These are phyloP conservation scores for Heliamphora exappendiculata DNA, from an alignment of 148 eudicot species.

Conservation along the genomic window DNA sequence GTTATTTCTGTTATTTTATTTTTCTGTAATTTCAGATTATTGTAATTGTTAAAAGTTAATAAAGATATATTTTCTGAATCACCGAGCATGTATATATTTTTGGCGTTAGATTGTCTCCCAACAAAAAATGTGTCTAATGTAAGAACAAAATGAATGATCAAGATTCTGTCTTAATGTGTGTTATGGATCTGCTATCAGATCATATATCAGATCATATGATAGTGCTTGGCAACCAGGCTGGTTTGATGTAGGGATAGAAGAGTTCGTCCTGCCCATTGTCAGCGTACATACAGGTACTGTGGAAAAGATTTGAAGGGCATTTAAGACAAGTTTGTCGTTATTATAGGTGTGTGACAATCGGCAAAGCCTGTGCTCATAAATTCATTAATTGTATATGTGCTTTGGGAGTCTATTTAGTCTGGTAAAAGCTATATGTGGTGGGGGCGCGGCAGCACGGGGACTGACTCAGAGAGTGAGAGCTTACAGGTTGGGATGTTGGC, in stretches of 20 bases:
- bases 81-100: too few species aligned
- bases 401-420: constrained; percentile 1
- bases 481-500: not conserved
- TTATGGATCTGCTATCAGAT: too few species aligned
- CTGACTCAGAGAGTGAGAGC: not conserved
- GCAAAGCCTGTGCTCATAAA: not conserved
- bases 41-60: too few species aligned
- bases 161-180: too few species aligned
- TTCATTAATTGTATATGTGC: not conserved
- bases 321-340: not conserved
- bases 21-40: too few species aligned
- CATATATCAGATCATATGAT: too few species aligned
- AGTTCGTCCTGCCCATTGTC: not conserved
- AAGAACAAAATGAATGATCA: too few species aligned
- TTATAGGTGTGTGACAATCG: constrained; percentile 5
- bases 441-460: not conserved
- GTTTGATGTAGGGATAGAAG: not conserved
- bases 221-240: too few species aligned
- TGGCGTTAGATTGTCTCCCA: too few species aligned
- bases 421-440: not conserved
- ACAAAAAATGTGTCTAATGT: too few species aligned
- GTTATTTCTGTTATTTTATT: too few species aligned
- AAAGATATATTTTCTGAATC: too few species aligned
- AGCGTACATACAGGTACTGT: not conserved
- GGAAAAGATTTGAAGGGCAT: not conserved